Base-by-base conservation (phyloP, 495 filamentous ascomycete genomes). In the Durotheca rogersii region DNA sequence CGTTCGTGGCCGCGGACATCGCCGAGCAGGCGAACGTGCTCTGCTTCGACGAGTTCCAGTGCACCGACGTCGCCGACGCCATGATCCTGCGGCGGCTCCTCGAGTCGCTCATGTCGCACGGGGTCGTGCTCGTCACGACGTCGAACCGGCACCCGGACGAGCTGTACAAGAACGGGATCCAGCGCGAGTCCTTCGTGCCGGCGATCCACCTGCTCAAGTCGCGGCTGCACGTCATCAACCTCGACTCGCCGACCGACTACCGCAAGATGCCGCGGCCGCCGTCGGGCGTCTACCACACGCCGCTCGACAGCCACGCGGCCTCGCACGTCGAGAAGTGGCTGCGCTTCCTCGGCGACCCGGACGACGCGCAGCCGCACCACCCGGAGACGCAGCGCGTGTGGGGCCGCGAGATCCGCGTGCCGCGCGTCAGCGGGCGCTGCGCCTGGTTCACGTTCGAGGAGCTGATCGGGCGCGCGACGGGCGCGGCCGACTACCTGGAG, bases 41-140 rank as follows among this genome's bases (percentile, higher is more conserved):
- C 12, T 98, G 93, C 66, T 98, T 98, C 62, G 93, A 98, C 68
- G 93, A 98, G 74, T 98, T 98, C 64, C 93, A 98, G 64, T 96
- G 92, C 67, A 98, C 93, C 17, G 93, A 98, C 72, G 92, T 98
- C 14, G 93, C 94, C 7, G 94, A 98, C 76, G 93, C 93, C 40
- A 98, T 98, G 93, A 97, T 98, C 61, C 67, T 98, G 54, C 74
- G 93, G 51, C 77, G 90, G 47, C 80, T 98, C 6, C 80, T 97
- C 15, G 90, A 96, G 64, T 76, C 77, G 3, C 80, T 98, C 27
- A 95, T 96, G 89, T 85, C 85, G 11, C 93, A 97, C 67, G 93
- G 93, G n/a, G 88, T 94, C 1, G 90, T 96, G 21, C 80, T 98
- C 44, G 84, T 98, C 30, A 96, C 94, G 17, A 98, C 93, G 1